Percentiles rank a stretch among this genome's conserved stretches.
phyloP scores from a whole-genome alignment of 176 grass and related monocot genomes.

The Pontederia crassipes region DNA sequence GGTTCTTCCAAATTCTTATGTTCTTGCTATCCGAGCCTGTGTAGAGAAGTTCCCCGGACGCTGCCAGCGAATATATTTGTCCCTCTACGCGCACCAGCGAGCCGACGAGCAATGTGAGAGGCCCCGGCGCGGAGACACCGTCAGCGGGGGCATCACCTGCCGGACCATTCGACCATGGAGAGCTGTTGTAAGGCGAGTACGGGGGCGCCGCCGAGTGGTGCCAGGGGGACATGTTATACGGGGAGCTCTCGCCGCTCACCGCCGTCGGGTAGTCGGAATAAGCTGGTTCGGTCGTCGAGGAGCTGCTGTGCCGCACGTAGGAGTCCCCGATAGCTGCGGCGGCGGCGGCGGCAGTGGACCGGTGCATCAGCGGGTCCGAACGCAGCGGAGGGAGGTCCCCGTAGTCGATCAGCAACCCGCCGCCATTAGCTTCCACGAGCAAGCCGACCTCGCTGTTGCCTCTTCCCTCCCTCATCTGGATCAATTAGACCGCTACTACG shows the following conservation, averaged over 20 bases:
- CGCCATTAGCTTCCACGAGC: conserved; percentile 16
- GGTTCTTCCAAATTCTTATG: conserved; percentile 91
- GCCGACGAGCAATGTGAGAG: conserved; percentile 35
- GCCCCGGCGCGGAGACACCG: conserved; percentile 7
- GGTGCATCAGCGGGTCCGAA: conserved; percentile 27
- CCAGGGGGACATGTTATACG: conserved; percentile 93
- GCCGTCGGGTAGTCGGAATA: conserved; percentile 61
- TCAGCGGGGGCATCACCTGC: neutral
- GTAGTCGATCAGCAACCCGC: neutral
- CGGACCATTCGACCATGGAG: too few species aligned
- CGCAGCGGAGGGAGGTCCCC: conserved; percentile 29
- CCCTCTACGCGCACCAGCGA: conserved; percentile 80
- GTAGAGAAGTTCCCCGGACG: conserved; percentile 64
- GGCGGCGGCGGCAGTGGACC: conserved; percentile 47
- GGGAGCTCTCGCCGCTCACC: conserved; percentile 82
- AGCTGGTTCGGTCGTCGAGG: conserved; percentile 41
- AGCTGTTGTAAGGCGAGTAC: neutral
- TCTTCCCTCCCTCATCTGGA: conserved; percentile 25
- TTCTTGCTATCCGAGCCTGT: conserved; percentile 98
- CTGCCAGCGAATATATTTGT: conserved; percentile 85
- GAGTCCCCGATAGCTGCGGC: conserved; percentile 18
- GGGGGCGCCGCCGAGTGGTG: conserved; percentile 28
- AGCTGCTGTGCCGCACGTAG: conserved; percentile 64
- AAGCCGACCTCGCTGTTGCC: conserved; percentile 30
- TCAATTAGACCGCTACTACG: neutral